Conservation (phyloP, 1,284 basidiomycete genomes). For the Pseudozyma flocculosa region DNA sequence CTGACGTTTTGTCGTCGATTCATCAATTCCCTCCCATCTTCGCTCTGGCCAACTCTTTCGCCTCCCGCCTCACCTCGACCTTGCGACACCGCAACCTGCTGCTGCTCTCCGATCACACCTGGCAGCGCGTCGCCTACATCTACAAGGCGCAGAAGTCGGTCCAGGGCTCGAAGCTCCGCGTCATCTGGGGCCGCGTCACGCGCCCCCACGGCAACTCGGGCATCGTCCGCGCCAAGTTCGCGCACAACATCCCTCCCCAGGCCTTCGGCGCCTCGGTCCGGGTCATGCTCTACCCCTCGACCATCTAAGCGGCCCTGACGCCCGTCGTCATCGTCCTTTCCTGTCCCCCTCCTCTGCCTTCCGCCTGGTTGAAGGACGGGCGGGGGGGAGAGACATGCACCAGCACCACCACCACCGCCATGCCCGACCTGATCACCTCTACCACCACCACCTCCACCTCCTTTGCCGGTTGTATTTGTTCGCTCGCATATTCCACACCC, state of each 20-base stretch:
- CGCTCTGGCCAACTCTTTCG: too few species aligned
- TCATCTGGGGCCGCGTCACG: conserved; percentile 83
- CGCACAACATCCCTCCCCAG: conserved; percentile 90
- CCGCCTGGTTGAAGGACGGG: not conserved
- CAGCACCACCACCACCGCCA: too few species aligned
- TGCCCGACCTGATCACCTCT: too few species aligned
- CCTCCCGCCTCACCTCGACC: too few species aligned
- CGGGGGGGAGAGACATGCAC: too few species aligned
- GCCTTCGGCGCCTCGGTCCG: conserved; percentile 92
- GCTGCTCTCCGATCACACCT: not conserved
- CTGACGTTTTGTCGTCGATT: too few species aligned
- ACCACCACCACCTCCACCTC: too few species aligned
- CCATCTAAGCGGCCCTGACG: conserved; percentile 37
- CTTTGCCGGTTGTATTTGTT: too few species aligned
- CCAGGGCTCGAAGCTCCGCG: conserved; percentile 86
- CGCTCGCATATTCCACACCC: too few species aligned
- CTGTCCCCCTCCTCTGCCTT: not conserved
- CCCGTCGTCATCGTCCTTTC: not conserved
- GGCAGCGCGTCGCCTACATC: conserved; percentile 90
- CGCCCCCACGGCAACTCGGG: conserved; percentile 72
- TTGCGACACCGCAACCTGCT: not conserved
- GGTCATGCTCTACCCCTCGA: conserved; percentile 69
- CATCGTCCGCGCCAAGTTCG: conserved; percentile 97
- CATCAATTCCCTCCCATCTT: too few species aligned
- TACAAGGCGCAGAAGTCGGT: conserved; percentile 94